A percentile compares a stretch with the other conserved stretches of the same genome.
Evolutionary conservation across 495 filamentous ascomycete species (phyloP).

Genomic region (Aspergillus haitiensis): DNA sequence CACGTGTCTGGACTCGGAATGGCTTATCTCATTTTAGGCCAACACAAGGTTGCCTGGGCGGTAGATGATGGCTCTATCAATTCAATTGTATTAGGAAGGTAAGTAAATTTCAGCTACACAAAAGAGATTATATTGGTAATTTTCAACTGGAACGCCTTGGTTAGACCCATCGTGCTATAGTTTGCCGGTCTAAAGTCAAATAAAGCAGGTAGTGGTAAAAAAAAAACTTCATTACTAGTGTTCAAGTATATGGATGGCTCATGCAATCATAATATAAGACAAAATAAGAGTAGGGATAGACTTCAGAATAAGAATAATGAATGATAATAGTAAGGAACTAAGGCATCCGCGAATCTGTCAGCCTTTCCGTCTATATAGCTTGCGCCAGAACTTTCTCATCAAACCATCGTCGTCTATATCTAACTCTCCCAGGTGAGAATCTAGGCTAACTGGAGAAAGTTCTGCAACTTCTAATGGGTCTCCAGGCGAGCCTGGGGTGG

Average conservation of each 20-base stretch:
- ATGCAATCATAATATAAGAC: too few relatives aligned
- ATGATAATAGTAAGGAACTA: neutral
- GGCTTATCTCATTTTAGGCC: constrained; percentile 25
- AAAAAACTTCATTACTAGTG: too few relatives aligned
- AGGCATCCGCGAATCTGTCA: constrained; percentile 24
- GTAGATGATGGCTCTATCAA: too few relatives aligned
- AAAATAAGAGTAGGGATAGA: neutral
- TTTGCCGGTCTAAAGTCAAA: too few relatives aligned
- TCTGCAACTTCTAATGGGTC: constrained; percentile 56
- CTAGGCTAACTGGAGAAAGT: constrained; percentile 49
- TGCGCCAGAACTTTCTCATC: constrained; percentile 59
- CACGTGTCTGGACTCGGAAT: constrained; percentile 28
- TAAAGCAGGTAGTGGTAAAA: too few relatives aligned
- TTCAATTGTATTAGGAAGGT: too few relatives aligned
- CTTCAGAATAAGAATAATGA: neutral
- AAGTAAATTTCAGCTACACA: too few relatives aligned
- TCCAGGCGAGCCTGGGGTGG: constrained; percentile 52
- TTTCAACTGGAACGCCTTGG: too few relatives aligned
- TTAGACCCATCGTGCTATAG: too few relatives aligned
- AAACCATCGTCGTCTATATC: constrained; percentile 44
- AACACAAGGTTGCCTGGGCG: neutral
- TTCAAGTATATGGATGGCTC: too few relatives aligned
- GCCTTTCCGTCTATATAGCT: constrained; percentile 38
- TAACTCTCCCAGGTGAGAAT: constrained; percentile 45
- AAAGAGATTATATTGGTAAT: too few relatives aligned